Evolutionary conservation across 768 basidiomycete genomes (phyloP), one percentile per base, ranked within the genome.

Genomic region (Ramaria sp.): DNA sequence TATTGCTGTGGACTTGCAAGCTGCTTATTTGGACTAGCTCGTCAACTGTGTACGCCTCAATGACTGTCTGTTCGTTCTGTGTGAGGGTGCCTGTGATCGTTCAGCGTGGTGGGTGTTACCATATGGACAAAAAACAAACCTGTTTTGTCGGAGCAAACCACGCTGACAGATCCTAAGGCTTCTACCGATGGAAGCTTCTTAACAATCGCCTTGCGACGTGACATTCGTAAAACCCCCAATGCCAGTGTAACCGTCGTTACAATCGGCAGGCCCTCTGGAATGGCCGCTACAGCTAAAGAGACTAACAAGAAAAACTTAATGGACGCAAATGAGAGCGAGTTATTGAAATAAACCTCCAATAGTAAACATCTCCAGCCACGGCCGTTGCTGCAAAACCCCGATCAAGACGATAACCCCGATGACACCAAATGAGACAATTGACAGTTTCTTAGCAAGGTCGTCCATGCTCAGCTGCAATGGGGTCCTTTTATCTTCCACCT

Each of bases 301-400:
- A 98, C 94, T 96, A 67, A 38, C 47, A 51, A 37, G n/a, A 27
- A 10, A 54, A 65, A 61, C 58, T 41, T 41, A n/a, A 7, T 7
- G 47, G 58, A 57, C 20, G 28, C 53, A 60, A 50, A 60, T 20
- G 32, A 6, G 20, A 48, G 51, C n/a, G 56, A 6, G 7, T 50
- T 20, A 51, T 48, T 8, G 22, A 12, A 24, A 67, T 81, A 51
- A 62, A 94, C 93, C 93, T 73, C 94, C 94, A 58, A 98, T 98
- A 8, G 94, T 98, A 65, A 98, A 97, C 95, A 97, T 98, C 45
- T 95, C 94, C 10, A 97, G 70, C 94, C 92, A 96, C 9, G 85
- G 78, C 18, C 95, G 76, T 37, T 80, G 73, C 64, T 97, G 94
- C 58, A 83, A 69, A 15, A 94, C 81, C 7, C 94, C 95, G 58